Evolutionary conservation across 495 filamentous ascomycete species (phyloP).

Genomic region (Penicillium atrosanguineum): DNA sequence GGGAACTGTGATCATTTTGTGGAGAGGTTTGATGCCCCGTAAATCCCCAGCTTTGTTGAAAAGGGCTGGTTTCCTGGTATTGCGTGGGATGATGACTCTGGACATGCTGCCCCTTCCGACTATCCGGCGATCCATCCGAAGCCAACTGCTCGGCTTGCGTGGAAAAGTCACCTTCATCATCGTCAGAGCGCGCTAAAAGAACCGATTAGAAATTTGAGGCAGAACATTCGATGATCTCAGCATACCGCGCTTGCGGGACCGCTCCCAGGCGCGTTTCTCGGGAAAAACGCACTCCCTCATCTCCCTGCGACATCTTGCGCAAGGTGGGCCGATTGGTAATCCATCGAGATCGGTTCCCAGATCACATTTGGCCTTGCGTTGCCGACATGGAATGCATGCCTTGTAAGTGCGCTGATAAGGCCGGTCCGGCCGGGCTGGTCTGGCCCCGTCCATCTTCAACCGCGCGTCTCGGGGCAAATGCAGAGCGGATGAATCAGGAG

Average conservation of each 20-base stretch:
- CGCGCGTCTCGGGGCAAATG: constrained; percentile 1
- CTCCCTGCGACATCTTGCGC: constrained; percentile 87
- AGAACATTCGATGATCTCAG: constrained; percentile 1
- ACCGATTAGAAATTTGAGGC: constrained; percentile 2
- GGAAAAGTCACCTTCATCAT: constrained; percentile 13
- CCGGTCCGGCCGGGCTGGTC: constrained; percentile 34
- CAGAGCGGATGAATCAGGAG: constrained; percentile 22
- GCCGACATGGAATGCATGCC: constrained; percentile 46
- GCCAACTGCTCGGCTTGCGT: constrained; percentile 4
- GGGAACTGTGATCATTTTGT: constrained; percentile 11
- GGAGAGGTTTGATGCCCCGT: constrained; percentile 11
- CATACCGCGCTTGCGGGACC: constrained; percentile 37
- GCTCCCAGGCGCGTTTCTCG: constrained; percentile 61
- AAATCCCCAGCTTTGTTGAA: constrained; percentile 17
- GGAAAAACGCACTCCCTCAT: constrained; percentile 91
- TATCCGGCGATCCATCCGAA: constrained; percentile 1
- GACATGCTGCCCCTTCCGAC: constrained; percentile 1
- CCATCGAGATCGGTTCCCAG: constrained; percentile 64
- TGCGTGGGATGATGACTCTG: constrained; percentile 9
- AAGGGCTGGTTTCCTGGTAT: constrained; percentile 13
- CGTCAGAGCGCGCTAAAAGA: constrained; percentile 17
- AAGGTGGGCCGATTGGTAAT: constrained; percentile 82
- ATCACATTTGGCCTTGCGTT: constrained; percentile 50
- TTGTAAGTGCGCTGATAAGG: constrained; percentile 51
- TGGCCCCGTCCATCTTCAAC: constrained; percentile 39